These are phyloP conservation scores for Arctostaphylos glauca DNA, from an alignment of 148 eudicot genomes.

Conservation along the genomic window DNA sequence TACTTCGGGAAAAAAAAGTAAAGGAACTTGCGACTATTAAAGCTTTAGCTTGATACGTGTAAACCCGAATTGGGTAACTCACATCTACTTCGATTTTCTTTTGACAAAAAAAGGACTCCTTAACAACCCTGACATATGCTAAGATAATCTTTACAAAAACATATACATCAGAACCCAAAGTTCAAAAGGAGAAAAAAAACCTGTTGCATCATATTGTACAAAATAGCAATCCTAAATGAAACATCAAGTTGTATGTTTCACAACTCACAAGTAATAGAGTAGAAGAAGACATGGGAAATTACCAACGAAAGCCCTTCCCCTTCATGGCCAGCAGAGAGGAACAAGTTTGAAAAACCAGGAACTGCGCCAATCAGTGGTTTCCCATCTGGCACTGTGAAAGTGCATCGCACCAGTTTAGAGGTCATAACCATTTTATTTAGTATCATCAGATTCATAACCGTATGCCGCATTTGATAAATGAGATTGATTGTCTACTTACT, in stretches of 20 bases:
- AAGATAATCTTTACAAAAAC: neutral
- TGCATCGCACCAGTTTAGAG: neutral
- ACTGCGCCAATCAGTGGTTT: conserved; percentile 80
- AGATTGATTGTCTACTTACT: conserved; percentile 51
- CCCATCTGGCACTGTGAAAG: conserved; percentile 79
- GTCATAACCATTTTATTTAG: neutral
- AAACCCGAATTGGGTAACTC: neutral
- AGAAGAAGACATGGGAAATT: conserved; percentile 18
- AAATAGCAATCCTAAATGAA: neutral
- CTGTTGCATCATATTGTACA: neutral
- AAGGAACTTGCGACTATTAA: neutral
- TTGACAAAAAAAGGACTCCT: neutral
- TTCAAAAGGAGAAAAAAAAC: neutral
- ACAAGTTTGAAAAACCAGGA: conserved; percentile 64
- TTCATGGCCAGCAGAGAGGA: conserved; percentile 92
- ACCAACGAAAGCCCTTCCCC: conserved; percentile 93
- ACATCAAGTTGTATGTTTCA: neutral
- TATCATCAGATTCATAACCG: neutral
- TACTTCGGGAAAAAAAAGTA: neutral
- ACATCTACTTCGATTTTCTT: neutral
- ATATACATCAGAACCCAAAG: neutral
- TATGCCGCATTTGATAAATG: neutral
- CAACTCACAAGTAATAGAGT: neutral
- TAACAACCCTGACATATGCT: neutral
- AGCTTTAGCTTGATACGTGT: neutral